A percentile compares a stretch with the other conserved stretches of the same genome.
Conservation (phyloP, 2,329 filamentous ascomycete genomes). For the Onygenales sp. region DNA sequence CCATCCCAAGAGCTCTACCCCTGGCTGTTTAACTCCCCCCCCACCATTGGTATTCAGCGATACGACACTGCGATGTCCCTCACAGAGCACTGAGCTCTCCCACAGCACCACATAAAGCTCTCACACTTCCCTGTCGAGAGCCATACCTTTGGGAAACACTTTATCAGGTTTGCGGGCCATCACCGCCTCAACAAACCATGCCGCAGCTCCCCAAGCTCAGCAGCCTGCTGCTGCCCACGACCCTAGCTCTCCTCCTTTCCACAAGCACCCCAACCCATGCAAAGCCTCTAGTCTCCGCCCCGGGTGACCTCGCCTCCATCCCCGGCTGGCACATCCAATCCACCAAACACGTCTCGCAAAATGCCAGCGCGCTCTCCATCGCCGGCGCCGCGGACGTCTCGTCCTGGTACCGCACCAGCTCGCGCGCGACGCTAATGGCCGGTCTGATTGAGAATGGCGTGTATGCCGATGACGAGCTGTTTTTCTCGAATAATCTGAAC, state of each 20-base stretch:
- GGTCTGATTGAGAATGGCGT: conserved; percentile 45
- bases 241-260: background rate
- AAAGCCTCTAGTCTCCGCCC: conserved; percentile 11
- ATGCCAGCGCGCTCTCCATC: conserved; percentile 33
- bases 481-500: conserved; percentile 45
- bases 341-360: conserved; percentile 24
- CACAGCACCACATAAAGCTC: no score
- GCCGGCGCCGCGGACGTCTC: conserved; percentile 36
- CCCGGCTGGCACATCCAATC: conserved; percentile 45
- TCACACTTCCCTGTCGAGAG: no score
- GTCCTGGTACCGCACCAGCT: conserved; percentile 43
- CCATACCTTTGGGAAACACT: no score
- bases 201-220: no score
- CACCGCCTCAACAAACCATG: no score
- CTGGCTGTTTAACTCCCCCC: no score
- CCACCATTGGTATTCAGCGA: no score
- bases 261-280: background rate
- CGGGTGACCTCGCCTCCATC: conserved; percentile 19
- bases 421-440: conserved; percentile 48
- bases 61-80: no score
- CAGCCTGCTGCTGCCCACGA: background rate
- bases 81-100: no score
- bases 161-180: no score
- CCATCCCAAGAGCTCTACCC: no score
- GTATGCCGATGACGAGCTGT: conserved; percentile 45